Evolutionary conservation across 225 moss, liverwort and hornwort genomes (phyloP).

Genomic region (Rhytidiadelphus loreus): DNA sequence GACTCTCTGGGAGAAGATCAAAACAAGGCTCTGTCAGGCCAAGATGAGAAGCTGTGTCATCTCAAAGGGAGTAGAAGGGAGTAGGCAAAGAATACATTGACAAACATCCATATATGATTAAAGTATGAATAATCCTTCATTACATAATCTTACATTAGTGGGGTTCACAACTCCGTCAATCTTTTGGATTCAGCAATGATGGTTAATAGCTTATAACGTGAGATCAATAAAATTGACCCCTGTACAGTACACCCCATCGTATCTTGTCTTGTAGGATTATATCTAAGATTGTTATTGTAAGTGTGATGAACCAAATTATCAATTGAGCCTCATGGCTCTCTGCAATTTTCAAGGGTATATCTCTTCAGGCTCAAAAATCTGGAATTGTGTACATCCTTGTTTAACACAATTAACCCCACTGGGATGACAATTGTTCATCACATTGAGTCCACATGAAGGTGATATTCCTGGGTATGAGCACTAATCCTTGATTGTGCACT

Average conservation of each 20-base stretch:
- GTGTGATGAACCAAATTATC: background rate
- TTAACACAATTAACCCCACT: background rate
- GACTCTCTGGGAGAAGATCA: too few relatives aligned
- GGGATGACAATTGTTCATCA: too few relatives aligned
- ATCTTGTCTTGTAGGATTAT: background rate
- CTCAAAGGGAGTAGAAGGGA: too few relatives aligned
- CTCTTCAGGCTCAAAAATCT: background rate
- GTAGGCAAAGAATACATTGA: too few relatives aligned
- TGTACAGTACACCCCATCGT: background rate
- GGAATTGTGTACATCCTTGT: background rate
- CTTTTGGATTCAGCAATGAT: background rate
- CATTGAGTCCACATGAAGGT: too few relatives aligned
- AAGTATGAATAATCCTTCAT: background rate
- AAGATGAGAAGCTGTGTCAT: too few relatives aligned
- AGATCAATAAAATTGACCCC: background rate
- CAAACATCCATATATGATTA: too few relatives aligned
- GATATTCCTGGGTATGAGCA: too few relatives aligned
- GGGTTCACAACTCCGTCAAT: background rate
- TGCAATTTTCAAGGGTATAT: background rate
- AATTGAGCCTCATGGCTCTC: background rate
- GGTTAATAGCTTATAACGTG: background rate
- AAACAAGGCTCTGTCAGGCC: too few relatives aligned
- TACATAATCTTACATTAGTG: background rate
- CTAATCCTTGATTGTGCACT: too few relatives aligned
- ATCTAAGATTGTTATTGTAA: background rate